phyloP scores from a whole-genome alignment of 169 alveolate genomes.

The Amoebophrya sp. region DNA sequence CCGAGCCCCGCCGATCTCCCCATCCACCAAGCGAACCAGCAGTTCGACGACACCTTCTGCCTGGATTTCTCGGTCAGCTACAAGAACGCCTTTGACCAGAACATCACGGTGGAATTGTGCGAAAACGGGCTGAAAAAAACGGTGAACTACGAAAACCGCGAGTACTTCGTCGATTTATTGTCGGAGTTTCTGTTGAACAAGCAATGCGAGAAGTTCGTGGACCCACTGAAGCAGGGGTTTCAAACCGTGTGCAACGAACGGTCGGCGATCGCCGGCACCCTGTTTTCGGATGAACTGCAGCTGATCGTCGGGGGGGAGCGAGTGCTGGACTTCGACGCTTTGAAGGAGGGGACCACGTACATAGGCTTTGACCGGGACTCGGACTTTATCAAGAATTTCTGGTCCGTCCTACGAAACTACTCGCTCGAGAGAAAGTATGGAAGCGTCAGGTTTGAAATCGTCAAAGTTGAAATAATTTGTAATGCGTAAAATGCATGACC shows the following conservation, averaged over 20 bases:
- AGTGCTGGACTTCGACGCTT: conserved; percentile 62
- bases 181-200: background rate
- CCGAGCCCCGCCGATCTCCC: background rate
- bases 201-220: background rate
- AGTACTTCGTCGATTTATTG: background rate
- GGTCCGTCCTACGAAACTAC: conserved; percentile 60
- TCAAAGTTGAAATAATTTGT: no score
- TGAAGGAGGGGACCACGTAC: conserved; percentile 59
- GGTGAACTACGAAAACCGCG: background rate
- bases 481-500: no score
- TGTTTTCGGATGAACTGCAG: conserved; percentile 67
- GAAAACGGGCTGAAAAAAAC: background rate
- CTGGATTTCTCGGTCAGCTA: background rate
- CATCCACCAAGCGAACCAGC: background rate
- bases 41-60: background rate
- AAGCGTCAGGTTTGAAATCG: no score
- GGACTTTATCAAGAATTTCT: no score
- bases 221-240: background rate
- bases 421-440: no score
- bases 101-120: background rate
- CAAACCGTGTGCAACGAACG: background rate
- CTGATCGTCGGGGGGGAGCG: conserved; percentile 66
- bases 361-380: no score
- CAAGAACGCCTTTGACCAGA: background rate
- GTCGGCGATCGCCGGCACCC: conserved; percentile 17